Evolutionary conservation across 768 basidiomycete genomes (phyloP).

Genomic region (Lactarius sp.): DNA sequence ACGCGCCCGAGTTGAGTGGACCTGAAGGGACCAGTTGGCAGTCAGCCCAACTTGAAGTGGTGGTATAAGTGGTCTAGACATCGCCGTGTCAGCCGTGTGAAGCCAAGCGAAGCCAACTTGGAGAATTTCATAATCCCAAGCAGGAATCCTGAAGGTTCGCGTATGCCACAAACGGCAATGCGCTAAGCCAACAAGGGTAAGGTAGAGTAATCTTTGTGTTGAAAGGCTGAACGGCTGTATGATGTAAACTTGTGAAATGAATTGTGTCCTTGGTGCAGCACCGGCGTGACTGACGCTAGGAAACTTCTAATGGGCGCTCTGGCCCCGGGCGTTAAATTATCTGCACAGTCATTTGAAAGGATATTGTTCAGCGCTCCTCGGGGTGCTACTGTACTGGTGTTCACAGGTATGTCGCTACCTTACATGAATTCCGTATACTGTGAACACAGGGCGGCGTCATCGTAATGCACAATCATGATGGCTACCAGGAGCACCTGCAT

Average conservation of each 20-base stretch:
- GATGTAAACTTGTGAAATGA: neutral
- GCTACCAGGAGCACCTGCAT: no score
- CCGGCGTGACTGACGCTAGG: no score
- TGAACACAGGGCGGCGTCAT: no score
- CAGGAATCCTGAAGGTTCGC: slow-evolving; percentile 1
- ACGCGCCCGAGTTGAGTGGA: neutral
- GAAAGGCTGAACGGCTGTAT: neutral
- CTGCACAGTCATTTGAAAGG: neutral
- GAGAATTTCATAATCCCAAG: slow-evolving; percentile 15
- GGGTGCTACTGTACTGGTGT: neutral
- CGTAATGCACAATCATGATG: no score
- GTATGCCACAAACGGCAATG: neutral
- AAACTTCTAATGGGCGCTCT: slow-evolving; percentile 1
- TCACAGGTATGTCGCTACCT: no score
- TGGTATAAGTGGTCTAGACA: neutral
- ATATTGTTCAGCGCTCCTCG: neutral
- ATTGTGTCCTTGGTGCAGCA: neutral
- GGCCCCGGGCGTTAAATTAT: neutral
- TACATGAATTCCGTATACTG: no score
- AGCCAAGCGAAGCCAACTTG: neutral
- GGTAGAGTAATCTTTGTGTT: neutral
- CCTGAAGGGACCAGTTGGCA: neutral
- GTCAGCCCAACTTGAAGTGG: neutral
- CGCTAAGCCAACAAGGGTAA: slow-evolving; percentile 10
- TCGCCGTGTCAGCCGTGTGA: slow-evolving; percentile 10